phyloP scores from a whole-genome alignment of 2,329 filamentous ascomycete species.

The Curvularia sp. region DNA sequence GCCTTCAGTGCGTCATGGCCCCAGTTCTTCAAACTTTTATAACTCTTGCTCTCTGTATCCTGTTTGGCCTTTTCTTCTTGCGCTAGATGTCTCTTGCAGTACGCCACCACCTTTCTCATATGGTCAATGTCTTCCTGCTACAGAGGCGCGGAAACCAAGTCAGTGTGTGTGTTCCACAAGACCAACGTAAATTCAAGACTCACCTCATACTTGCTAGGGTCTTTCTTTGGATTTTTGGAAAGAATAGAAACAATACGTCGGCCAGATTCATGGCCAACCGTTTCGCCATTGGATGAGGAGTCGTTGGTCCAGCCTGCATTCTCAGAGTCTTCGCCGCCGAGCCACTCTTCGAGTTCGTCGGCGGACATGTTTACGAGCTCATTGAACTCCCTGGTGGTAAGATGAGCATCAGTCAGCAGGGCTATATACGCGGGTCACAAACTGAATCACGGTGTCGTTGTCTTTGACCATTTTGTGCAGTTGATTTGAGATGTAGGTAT shows the following conservation, averaged over 20 bases:
- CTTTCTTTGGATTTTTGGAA: conserved; percentile 66
- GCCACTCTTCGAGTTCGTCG: conserved; percentile 67
- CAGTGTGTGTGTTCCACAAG: neutral
- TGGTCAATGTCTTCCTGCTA: conserved; percentile 64
- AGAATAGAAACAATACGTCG: conserved; percentile 70
- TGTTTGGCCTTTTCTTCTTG: conserved; percentile 67
- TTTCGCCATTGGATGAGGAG: conserved; percentile 61
- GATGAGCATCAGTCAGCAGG: conserved; percentile 1
- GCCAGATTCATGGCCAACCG: conserved; percentile 68
- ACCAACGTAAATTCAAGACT: neutral
- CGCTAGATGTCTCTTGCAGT: conserved; percentile 71
- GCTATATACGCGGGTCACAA: conserved; percentile 13
- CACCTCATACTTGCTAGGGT: conserved; percentile 59
- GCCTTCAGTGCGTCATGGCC: conserved; percentile 48
- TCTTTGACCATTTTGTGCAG: conserved; percentile 59
- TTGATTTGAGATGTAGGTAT: neutral
- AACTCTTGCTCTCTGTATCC: conserved; percentile 63
- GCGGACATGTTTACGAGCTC: conserved; percentile 71
- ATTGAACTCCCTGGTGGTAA: conserved; percentile 65
- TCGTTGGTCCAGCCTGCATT: conserved; percentile 67
- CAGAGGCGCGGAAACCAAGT: neutral
- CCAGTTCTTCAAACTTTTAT: conserved; percentile 54
- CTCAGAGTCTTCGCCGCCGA: conserved; percentile 65
- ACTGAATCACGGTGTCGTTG: conserved; percentile 60
- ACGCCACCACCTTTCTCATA: conserved; percentile 69